A percentile compares a stretch with the other conserved stretches of the same genome.
Conservation (phyloP, 495 filamentous ascomycete species). For the Trichodelitschia bisporula region DNA sequence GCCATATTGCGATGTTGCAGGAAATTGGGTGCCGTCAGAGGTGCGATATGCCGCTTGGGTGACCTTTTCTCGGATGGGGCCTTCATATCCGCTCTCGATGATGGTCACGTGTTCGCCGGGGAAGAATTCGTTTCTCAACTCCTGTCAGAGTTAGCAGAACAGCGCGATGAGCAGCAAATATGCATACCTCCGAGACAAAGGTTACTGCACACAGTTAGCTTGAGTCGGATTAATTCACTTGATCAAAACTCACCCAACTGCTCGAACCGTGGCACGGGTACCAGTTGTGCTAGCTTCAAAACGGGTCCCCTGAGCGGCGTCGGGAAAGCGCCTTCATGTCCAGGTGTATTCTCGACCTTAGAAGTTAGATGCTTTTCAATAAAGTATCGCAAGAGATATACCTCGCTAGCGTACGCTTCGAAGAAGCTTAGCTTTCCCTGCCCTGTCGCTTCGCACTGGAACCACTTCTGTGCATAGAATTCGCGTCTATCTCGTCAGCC, state of each 20-base stretch:
- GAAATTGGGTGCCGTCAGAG: no score
- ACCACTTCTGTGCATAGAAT: conserved; percentile 32
- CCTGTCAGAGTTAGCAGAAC: no score
- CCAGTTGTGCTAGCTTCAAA: conserved; percentile 72
- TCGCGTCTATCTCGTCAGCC: no score
- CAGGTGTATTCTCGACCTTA: conserved; percentile 61
- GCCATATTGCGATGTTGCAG: not conserved
- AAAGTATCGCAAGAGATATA: conserved; percentile 21
- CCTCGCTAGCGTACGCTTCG: conserved; percentile 81
- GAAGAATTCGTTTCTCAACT: no score
- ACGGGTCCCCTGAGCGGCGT: conserved; percentile 81
- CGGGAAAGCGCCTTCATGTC: conserved; percentile 78
- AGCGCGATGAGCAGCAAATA: no score
- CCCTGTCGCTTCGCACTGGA: conserved; percentile 87
- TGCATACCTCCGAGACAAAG: no score
- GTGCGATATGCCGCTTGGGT: conserved; percentile 29
- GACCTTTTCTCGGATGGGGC: conserved; percentile 67
- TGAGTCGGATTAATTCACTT: no score
- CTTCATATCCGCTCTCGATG: conserved; percentile 48
- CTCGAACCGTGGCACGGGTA: conserved; percentile 74
- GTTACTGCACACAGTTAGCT: conserved; percentile 4
- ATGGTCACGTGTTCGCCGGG: conserved; percentile 24
- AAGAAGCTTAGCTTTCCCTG: conserved; percentile 88
- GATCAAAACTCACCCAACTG: conserved; percentile 43
- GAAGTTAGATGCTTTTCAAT: conserved; percentile 3